Conservation (phyloP, 2,329 filamentous ascomycete species). For the Nigrospora oryzae region DNA sequence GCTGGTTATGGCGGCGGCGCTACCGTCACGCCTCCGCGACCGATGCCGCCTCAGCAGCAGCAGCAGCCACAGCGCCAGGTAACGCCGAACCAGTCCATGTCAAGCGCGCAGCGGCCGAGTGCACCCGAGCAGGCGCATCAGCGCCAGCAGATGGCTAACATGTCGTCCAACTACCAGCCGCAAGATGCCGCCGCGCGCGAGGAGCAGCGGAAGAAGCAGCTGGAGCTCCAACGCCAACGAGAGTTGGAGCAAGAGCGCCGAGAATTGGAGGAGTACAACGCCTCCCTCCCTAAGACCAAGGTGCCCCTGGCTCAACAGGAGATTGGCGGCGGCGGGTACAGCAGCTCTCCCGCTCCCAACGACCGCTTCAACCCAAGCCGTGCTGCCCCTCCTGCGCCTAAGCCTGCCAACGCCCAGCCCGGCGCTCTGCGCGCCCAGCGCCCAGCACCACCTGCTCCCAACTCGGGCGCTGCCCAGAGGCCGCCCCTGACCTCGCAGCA, state of each 20-base stretch:
- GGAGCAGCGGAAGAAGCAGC: constrained; percentile 53
- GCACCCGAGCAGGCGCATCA: constrained; percentile 40
- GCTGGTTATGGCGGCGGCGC: constrained; percentile 48
- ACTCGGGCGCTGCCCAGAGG: constrained; percentile 26
- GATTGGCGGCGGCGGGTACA: constrained; percentile 60
- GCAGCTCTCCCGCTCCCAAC: constrained; percentile 32
- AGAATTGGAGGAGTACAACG: constrained; percentile 83
- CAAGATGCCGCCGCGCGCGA: constrained; percentile 39
- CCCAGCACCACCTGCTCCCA: constrained; percentile 66
- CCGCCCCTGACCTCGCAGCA: constrained; percentile 41
- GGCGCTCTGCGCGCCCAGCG: constrained; percentile 61
- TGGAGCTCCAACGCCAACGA: constrained; percentile 48
- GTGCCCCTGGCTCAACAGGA: constrained; percentile 82
- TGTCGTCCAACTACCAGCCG: constrained; percentile 44
- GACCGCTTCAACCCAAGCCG: constrained; percentile 80
- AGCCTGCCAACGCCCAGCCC: constrained; percentile 45
- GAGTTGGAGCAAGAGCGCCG: constrained; percentile 61
- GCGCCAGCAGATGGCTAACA: constrained; percentile 49
- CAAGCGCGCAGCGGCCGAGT: constrained; percentile 33
- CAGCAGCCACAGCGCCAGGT: constrained; percentile 21
- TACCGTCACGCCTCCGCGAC: constrained; percentile 61
- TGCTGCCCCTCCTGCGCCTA: constrained; percentile 74
- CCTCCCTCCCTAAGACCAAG: constrained; percentile 75
- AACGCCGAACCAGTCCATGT: constrained; percentile 24
- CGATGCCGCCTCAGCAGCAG: constrained; percentile 39